Evolutionary conservation across 2,329 filamentous ascomycete genomes (phyloP).

Genomic region (Claviceps sp.): DNA sequence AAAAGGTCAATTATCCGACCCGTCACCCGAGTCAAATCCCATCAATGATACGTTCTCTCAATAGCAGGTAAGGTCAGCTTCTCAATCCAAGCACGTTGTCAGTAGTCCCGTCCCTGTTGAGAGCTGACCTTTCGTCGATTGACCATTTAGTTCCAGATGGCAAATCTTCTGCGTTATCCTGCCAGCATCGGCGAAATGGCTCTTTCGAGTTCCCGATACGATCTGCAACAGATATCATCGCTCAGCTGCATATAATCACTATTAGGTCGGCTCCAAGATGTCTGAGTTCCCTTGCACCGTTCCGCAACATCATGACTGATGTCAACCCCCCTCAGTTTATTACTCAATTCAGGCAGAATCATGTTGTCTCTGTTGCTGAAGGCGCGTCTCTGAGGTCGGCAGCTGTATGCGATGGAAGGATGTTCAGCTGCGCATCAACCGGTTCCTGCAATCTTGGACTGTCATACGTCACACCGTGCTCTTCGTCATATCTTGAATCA

Average conservation of each 20-base stretch:
- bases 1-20: not conserved
- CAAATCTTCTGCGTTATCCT: constrained; percentile 35
- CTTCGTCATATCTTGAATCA: constrained; percentile 28
- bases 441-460: constrained; percentile 9
- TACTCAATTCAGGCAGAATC: constrained; percentile 31
- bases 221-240: constrained; percentile 35
- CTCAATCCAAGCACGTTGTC: constrained; percentile 25
- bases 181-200: constrained; percentile 41
- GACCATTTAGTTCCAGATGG: constrained; percentile 45
- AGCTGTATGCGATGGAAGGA: constrained; percentile 37
- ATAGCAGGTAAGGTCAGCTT: not conserved
- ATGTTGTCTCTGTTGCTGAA: not conserved
- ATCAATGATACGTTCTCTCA: not conserved
- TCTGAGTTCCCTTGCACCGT: not conserved
- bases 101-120: constrained; percentile 43
- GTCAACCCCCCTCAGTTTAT: constrained; percentile 30
- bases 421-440: constrained; percentile 32
- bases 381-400: not conserved
- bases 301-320: constrained; percentile 28
- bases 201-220: constrained; percentile 35
- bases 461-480: constrained; percentile 18
- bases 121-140: constrained; percentile 48
- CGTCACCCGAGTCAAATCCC: not conserved
- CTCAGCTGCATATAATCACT: constrained; percentile 38
- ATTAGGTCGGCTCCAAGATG: constrained; percentile 11